A percentile compares a stretch with the other conserved stretches of the same genome.
These are phyloP conservation scores for Linum usitatissimum DNA, from an alignment of 345 rosid genomes.

Conservation along the genomic window DNA sequence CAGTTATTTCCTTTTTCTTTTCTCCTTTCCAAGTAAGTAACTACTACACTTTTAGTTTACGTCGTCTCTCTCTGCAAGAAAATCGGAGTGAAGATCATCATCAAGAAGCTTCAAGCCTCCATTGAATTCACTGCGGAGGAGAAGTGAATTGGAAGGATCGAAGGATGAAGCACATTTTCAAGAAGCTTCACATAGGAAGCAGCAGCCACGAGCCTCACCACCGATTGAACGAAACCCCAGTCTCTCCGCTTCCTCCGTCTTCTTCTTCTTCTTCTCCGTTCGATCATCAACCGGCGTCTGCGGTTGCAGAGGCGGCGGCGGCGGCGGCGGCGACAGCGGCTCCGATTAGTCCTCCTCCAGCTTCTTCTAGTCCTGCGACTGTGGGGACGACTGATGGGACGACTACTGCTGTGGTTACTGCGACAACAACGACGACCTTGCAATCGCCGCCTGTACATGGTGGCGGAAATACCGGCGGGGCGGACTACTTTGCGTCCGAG, in stretches of 20 bases:
- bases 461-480: conserved; percentile 10
- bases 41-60: not conserved
- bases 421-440: conserved; percentile 8
- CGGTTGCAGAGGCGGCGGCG: not conserved
- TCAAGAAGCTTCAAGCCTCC: not conserved
- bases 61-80: not conserved
- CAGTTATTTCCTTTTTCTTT: no score
- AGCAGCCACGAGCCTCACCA: conserved; percentile 47
- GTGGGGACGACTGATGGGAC: not conserved
- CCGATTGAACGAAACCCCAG: conserved; percentile 56
- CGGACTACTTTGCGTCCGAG: conserved; percentile 71
- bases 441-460: conserved; percentile 5
- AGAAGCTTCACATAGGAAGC: conserved; percentile 75
- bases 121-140: not conserved
- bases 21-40: not conserved
- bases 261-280: conserved; percentile 16
- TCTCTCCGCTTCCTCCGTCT: conserved; percentile 18
- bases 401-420: conserved; percentile 11
- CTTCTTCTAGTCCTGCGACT: not conserved
- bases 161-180: conserved; percentile 85
- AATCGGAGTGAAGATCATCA: not conserved
- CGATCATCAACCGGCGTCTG: conserved; percentile 36
- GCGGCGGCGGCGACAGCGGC: conserved; percentile 17
- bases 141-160: no score
- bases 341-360: conserved; percentile 33